Evolutionary conservation across 352 stramenopile species (phyloP), one percentile per base, ranked within the genome.

Genomic region (Pythium folliculosum): DNA sequence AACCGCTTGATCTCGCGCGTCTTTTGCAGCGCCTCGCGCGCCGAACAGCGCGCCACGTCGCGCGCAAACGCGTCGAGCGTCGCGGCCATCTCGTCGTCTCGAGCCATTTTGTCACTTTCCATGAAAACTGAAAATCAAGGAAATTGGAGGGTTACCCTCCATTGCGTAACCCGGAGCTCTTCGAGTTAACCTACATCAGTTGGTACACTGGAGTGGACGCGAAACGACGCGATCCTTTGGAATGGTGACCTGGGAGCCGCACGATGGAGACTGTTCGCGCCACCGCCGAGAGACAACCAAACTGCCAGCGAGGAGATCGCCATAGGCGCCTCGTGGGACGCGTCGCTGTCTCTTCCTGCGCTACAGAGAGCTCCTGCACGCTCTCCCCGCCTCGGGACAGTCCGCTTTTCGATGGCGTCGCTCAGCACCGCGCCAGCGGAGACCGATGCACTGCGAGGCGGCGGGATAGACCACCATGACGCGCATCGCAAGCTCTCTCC

Each of bases 41-140:
- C 48, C 12, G 57, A 16, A 2, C 52, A 62, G 5, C 8, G 1
- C 27, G 16, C 57, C 10, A 66, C 44, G 57, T 66, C 65, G 13
- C 57, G 49, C 56, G 48, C 50, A 57, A 61, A 66, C 23, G 49
- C 57, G 6, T n/a, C 22, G n/a, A 64, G 38, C 9, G 59, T 23
- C 48, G n/a, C 9, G 5, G 25, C 57, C 12, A 55, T 27, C 14
- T 6, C 40, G 19, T 40, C n/a, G 17, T 12, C n/a, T 32, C 5
- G 27, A 2, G 27, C 5, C 27, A 32, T 32, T 5, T 32, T 32
- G 27, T 5, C 27, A 5, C 27, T 5, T 32, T 32, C 5, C 27
- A 5, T 2, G 5, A 32, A 32, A 32, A 32, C 5, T 32, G 27
- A 32, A 32, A 32, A 32, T 32, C 27, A 32, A 2, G 27, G 27